Conservation (phyloP, 306 rosid species). For the Cucumis hystrix region DNA sequence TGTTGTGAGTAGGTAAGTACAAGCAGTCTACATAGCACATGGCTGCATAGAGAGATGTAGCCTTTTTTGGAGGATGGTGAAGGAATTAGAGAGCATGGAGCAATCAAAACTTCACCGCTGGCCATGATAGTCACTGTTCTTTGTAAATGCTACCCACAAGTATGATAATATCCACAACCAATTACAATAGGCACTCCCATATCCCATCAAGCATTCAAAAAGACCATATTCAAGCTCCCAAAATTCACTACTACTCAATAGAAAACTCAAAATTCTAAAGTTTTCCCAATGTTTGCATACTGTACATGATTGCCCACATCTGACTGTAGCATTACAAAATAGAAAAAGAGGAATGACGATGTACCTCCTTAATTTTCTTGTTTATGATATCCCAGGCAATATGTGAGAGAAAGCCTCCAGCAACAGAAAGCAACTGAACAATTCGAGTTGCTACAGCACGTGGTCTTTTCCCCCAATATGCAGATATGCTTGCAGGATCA, state of each 20-base stretch:
- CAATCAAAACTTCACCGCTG: neutral
- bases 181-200: neutral
- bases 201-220: neutral
- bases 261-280: neutral
- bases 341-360: constrained; percentile 1
- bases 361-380: constrained; percentile 84
- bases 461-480: constrained; percentile 97
- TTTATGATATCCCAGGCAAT: constrained; percentile 62
- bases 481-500: constrained; percentile 74
- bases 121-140: neutral
- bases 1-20: neutral
- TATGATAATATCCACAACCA: no score
- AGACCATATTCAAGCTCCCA: neutral
- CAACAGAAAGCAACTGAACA: constrained; percentile 77
- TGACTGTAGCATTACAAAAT: neutral
- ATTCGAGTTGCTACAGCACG: constrained; percentile 81
- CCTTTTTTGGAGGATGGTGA: neutral
- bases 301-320: neutral
- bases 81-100: neutral
- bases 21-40: neutral
- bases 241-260: neutral
- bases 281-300: neutral
- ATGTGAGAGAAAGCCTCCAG: constrained; percentile 92
- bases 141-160: no score
- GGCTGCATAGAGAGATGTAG: neutral